Conservation (phyloP, 805 yeast species). For the Suhomyces kilbournensis region DNA sequence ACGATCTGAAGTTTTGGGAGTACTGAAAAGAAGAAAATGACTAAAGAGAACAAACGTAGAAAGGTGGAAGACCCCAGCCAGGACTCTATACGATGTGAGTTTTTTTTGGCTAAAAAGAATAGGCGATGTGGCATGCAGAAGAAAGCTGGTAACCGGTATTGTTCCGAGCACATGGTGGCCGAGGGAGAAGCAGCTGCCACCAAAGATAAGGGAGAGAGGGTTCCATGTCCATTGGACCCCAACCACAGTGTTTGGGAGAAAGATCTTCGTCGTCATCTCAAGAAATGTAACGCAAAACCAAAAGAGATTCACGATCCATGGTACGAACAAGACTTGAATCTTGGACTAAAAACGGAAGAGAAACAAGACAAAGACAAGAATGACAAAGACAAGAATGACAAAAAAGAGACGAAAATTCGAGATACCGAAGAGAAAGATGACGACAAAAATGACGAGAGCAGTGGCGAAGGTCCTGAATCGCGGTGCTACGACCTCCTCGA, state of each 20-base stretch:
- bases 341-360: slow-evolving; percentile 8
- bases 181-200: background rate
- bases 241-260: slow-evolving; percentile 69
- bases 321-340: slow-evolving; percentile 50
- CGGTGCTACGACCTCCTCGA: slow-evolving; percentile 19
- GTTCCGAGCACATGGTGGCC: slow-evolving; percentile 58
- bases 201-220: slow-evolving; percentile 33
- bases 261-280: slow-evolving; percentile 53
- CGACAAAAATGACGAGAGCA: too few species aligned
- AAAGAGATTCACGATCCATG: slow-evolving; percentile 44
- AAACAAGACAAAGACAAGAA: background rate
- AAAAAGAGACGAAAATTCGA: too few species aligned
- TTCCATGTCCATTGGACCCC: slow-evolving; percentile 76
- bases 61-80: slow-evolving; percentile 1
- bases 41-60: slow-evolving; percentile 5
- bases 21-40: background rate
- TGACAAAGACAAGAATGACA: slow-evolving; percentile 5
- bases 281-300: slow-evolving; percentile 55
- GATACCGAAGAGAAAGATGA: too few species aligned
- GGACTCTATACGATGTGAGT: slow-evolving; percentile 44
- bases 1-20: background rate
- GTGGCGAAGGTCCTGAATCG: slow-evolving; percentile 1
- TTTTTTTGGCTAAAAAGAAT: slow-evolving; percentile 45
- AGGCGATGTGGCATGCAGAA: slow-evolving; percentile 63
- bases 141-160: slow-evolving; percentile 45